These are phyloP conservation scores for Boletus rufocinnamomeus DNA, from an alignment of 768 basidiomycete genomes.

Conservation along the genomic window DNA sequence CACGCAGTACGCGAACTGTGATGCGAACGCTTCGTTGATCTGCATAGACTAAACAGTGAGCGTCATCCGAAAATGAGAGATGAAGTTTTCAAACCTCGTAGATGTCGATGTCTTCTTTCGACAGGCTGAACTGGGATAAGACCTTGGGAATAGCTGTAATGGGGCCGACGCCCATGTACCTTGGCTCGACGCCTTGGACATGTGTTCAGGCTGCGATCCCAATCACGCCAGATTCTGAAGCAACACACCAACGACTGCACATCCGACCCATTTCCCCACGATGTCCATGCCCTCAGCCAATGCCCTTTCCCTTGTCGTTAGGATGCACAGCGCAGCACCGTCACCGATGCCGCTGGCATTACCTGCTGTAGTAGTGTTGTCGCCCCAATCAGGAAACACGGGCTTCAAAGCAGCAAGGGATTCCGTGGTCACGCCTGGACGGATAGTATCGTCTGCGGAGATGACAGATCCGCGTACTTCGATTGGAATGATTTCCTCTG, in stretches of 20 bases:
- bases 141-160: constrained; percentile 71
- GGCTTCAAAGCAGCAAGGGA: constrained; percentile 79
- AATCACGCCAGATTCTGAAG: background rate
- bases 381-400: constrained; percentile 82
- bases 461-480: constrained; percentile 67
- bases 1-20: constrained; percentile 91
- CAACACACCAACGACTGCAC: constrained; percentile 69
- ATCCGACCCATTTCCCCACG: constrained; percentile 80
- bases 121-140: constrained; percentile 58
- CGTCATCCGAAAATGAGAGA: background rate
- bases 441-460: constrained; percentile 84
- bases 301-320: constrained; percentile 80
- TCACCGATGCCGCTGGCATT: constrained; percentile 92
- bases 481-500: constrained; percentile 88
- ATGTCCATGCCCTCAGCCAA: constrained; percentile 76
- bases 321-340: constrained; percentile 82
- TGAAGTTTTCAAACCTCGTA: constrained; percentile 57
- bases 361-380: constrained; percentile 72
- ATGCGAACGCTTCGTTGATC: constrained; percentile 93
- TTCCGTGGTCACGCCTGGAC: constrained; percentile 78
- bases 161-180: constrained; percentile 78
- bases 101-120: constrained; percentile 72
- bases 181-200: constrained; percentile 65
- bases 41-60: constrained; percentile 29
- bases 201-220: constrained; percentile 7